Conservation (phyloP, 73 alveolate species). For the Blepharisma stoltei region DNA sequence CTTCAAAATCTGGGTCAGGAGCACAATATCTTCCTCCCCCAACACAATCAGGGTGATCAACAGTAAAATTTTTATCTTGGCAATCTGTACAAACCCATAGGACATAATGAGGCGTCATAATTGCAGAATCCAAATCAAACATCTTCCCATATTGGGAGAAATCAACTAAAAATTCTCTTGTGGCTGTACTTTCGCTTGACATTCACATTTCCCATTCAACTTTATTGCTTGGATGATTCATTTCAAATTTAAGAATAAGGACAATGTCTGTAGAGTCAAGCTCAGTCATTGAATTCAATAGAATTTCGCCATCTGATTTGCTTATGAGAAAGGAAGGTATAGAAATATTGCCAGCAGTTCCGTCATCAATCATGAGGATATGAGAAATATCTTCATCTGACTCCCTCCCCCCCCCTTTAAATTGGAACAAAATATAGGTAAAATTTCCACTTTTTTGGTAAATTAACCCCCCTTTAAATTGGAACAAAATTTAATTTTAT, state of each 20-base stretch:
- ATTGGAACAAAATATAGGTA: too few species aligned
- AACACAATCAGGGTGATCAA: conserved; percentile 45
- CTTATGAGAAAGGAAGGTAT: conserved; percentile 82
- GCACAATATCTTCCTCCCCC: conserved; percentile 65
- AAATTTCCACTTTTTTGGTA: too few species aligned
- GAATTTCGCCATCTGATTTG: conserved; percentile 57
- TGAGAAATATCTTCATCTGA: conserved; percentile 41
- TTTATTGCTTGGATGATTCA: conserved; percentile 32
- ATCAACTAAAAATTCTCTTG: conserved; percentile 49
- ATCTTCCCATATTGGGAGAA: conserved; percentile 22
- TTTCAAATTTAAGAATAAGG: conserved; percentile 32
- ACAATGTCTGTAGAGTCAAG: background rate
- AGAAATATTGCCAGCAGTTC: conserved; percentile 79
- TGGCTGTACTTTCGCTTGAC: conserved; percentile 38
- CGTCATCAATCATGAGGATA: conserved; percentile 85
- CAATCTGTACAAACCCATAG: conserved; percentile 54
- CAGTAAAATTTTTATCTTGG: conserved; percentile 32
- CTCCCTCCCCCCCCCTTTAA: too few species aligned
- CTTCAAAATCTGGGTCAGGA: conserved; percentile 28
- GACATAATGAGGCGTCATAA: conserved; percentile 52
- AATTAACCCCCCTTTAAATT: too few species aligned
- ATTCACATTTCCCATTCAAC: conserved; percentile 39
- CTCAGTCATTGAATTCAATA: conserved; percentile 44
- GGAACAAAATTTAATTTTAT: too few species aligned
- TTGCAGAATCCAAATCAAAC: conserved; percentile 25